phyloP scores from a whole-genome alignment of 106 monocot genomes.

The Platanthera zijinensis region DNA sequence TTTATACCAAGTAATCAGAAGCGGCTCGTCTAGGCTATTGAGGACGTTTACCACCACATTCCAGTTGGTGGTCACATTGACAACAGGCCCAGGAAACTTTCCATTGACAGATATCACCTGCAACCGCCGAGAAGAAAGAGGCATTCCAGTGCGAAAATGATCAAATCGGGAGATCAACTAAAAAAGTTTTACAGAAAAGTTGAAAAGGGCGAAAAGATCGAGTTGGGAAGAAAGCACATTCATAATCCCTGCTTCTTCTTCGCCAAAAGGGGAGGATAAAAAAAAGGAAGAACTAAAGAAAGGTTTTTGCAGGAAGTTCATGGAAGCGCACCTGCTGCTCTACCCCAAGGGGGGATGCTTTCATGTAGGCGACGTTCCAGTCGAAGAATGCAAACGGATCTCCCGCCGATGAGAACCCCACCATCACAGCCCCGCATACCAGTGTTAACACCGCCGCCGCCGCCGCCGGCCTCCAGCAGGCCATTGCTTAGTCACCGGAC shows the following conservation, averaged over 20 bases:
- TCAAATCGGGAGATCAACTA: too few species aligned
- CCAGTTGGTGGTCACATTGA: conserved; percentile 81
- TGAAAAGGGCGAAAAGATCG: background rate
- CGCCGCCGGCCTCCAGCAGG: background rate
- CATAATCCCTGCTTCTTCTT: background rate
- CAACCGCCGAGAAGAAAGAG: background rate
- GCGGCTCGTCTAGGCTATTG: conserved; percentile 71
- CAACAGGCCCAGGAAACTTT: conserved; percentile 76
- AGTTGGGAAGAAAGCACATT: background rate
- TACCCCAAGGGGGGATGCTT: conserved; percentile 67
- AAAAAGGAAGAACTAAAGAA: background rate
- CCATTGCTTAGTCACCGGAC: background rate
- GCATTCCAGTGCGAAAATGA: too few species aligned
- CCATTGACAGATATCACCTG: conserved; percentile 77
- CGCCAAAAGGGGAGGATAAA: background rate
- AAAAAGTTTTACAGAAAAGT: background rate
- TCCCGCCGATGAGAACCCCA: conserved; percentile 12
- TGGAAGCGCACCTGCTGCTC: conserved; percentile 46
- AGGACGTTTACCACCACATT: conserved; percentile 82
- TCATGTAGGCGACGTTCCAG: conserved; percentile 75
- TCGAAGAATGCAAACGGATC: conserved; percentile 78
- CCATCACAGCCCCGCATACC: background rate
- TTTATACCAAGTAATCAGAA: conserved; percentile 72
- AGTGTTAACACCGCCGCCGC: background rate
- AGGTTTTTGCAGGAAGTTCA: background rate